Base-by-base conservation (phyloP, 2,329 filamentous ascomycete genomes). In the Monilinia polystroma region DNA sequence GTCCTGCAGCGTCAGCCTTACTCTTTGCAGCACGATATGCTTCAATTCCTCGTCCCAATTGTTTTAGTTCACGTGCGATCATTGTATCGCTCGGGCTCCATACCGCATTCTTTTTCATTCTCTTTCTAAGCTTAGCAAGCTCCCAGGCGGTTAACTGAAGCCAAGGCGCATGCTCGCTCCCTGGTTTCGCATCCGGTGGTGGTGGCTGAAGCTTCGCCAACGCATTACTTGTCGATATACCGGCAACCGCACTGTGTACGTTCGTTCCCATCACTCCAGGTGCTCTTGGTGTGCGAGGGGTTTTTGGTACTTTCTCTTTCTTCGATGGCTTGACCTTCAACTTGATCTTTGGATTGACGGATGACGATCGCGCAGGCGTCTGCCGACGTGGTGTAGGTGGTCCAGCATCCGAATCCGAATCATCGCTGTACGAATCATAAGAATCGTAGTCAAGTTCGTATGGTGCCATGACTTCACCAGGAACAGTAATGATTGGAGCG, bases 81-180 rank as follows among this genome's bases (percentile, higher is more conserved):
- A 95, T 95, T 0, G 91, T 93, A 72, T 92, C 90, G 70, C 90
- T 93, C 0, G 91, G 91, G 3, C 86, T 88, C 91, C 91, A 95
- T 5, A 91, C 88, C 0, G 91, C 90, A 74, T 95, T 95, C 82
- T 95, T 95, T 84, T 95, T 95, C 91, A 95, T 95, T 23, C 90
- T 84, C 79, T 95, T 95, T 68, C 91, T 83, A 10, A 95, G 81
- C 70, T 87, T 84, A 0, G 87, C 87, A 57, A 90, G 80, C 75
- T 90, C 87, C 69, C 85, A 89, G 20, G 82, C 80, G 8, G 87
- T 89, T 49, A 90, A 80, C 72, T 86, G 86, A 32, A 89, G 79
- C 87, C 87, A 90, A 0, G 87, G 87, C 14, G 85, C 83, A 67
- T 89, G 84, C 3, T 80, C 73, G 66, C 85, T 87, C 38, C 87